phyloP scores from a whole-genome alignment of 805 yeast species.

The Kluyveromyces aestuarii region DNA sequence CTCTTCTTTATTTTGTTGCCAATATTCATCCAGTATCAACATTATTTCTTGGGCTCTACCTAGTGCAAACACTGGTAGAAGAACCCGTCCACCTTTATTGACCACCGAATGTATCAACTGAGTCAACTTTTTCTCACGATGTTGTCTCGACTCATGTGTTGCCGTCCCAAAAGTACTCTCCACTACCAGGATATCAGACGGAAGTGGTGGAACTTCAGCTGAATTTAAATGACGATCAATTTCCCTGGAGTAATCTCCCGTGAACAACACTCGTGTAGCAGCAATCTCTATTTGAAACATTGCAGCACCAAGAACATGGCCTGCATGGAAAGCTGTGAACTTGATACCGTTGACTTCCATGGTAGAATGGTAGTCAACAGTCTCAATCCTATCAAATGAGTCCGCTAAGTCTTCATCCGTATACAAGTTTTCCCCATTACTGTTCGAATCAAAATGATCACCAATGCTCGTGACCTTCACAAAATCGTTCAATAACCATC shows the following conservation, averaged over 20 bases:
- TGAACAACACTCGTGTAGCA: constrained; percentile 77
- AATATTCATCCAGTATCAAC: constrained; percentile 86
- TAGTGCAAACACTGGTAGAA: constrained; percentile 90
- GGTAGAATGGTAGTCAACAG: constrained; percentile 93
- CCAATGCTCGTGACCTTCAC: constrained; percentile 74
- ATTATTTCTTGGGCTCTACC: constrained; percentile 95
- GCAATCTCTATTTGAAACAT: constrained; percentile 95
- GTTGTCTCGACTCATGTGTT: constrained; percentile 83
- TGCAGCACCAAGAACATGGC: constrained; percentile 99
- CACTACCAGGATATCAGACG: constrained; percentile 84
- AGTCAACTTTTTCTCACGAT: constrained; percentile 75
- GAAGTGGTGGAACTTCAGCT: constrained; percentile 84
- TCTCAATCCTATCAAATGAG: constrained; percentile 84
- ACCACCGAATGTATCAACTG: constrained; percentile 77
- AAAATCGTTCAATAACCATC: constrained; percentile 92
- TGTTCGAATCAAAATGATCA: constrained; percentile 31
- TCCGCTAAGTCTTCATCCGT: constrained; percentile 84
- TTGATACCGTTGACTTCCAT: constrained; percentile 88
- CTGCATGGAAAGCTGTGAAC: constrained; percentile 98
- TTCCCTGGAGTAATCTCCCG: constrained; percentile 96
- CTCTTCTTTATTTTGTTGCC: constrained; percentile 77
- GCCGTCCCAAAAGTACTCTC: constrained; percentile 98
- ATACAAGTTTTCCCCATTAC: constrained; percentile 47
- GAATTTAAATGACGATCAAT: constrained; percentile 90
- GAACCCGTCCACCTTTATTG: constrained; percentile 80